These are phyloP conservation scores for Zasmidium cellare DNA, from an alignment of 2,329 filamentous ascomycete species.

Conservation along the genomic window DNA sequence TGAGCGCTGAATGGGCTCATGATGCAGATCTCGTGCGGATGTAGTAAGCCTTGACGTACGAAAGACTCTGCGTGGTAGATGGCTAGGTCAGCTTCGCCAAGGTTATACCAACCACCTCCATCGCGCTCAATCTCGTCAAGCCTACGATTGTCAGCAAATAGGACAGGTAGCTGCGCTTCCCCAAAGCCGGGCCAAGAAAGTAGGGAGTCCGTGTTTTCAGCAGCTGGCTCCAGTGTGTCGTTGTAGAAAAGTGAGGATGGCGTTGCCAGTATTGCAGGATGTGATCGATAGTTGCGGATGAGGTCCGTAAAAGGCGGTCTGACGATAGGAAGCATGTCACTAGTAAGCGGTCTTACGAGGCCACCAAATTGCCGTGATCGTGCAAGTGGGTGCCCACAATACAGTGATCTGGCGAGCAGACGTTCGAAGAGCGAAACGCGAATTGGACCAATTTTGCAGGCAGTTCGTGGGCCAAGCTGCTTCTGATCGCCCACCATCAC, in stretches of 20 bases:
- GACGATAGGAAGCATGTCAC: constrained; percentile 27
- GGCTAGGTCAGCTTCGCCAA: constrained; percentile 23
- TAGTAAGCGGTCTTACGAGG: constrained; percentile 23
- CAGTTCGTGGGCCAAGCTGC: constrained; percentile 30
- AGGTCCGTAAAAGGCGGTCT: constrained; percentile 28
- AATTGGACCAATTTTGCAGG: constrained; percentile 18
- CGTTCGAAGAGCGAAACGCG: constrained; percentile 28
- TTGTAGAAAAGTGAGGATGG: constrained; percentile 29
- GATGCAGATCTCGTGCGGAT: constrained; percentile 26
- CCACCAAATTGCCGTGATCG: constrained; percentile 22
- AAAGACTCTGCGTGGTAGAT: constrained; percentile 22
- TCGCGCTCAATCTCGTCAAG: constrained; percentile 29
- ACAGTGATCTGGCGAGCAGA: constrained; percentile 21
- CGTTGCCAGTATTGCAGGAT: constrained; percentile 27
- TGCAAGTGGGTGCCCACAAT: constrained; percentile 27
- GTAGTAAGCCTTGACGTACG: constrained; percentile 14
- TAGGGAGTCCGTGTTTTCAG: constrained; percentile 18
- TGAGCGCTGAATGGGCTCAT: constrained; percentile 31
- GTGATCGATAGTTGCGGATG: constrained; percentile 31
- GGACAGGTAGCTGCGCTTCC: constrained; percentile 21
- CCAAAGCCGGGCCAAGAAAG: constrained; percentile 23
- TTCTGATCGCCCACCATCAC: constrained; percentile 30
- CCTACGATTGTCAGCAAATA: constrained; percentile 21
- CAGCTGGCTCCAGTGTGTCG: constrained; percentile 28
- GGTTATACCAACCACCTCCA: constrained; percentile 31